Evolutionary conservation across 148 eudicot species (phyloP).

Genomic region (Heliamphora exappendiculata): DNA sequence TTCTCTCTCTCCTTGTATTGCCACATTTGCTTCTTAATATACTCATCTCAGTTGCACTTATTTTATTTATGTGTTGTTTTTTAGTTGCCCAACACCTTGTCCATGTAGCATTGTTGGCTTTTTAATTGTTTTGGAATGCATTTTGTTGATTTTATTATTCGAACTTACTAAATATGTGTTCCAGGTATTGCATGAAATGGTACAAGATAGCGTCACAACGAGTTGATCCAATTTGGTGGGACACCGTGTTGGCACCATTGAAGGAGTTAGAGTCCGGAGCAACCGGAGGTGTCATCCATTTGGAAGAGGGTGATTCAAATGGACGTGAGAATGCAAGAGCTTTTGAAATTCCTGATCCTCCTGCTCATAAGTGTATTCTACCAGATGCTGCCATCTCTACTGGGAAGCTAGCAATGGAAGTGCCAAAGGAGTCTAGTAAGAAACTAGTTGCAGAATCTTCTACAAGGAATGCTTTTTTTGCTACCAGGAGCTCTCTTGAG

Average conservation of each 20-base stretch:
- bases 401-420: conserved; percentile 4
- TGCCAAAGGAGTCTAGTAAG: conserved; percentile 13
- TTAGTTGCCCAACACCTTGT: too few species aligned
- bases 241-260: conserved; percentile 66
- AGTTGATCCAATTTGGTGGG: conserved; percentile 78
- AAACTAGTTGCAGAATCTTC: conserved; percentile 20
- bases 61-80: too few species aligned
- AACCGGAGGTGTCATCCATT: conserved; percentile 41
- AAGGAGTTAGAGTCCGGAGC: conserved; percentile 70
- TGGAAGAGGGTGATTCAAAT: conserved; percentile 15
- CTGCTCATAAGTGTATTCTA: neutral
- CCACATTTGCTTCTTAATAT: too few species aligned
- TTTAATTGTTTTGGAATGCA: neutral
- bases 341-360: neutral
- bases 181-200: conserved; percentile 91
- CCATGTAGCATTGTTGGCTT: too few species aligned
- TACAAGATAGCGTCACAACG: conserved; percentile 77
- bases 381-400: conserved; percentile 5
- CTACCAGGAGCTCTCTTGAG: conserved; percentile 54
- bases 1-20: too few species aligned
- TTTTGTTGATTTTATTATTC: neutral
- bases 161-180: conserved; percentile 9
- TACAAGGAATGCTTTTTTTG: conserved; percentile 18
- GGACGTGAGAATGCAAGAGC: conserved; percentile 15
- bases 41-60: too few species aligned